These are phyloP conservation scores for Cryptococcus wingfieldii DNA, from an alignment of 1,284 basidiomycete species.

Conservation along the genomic window DNA sequence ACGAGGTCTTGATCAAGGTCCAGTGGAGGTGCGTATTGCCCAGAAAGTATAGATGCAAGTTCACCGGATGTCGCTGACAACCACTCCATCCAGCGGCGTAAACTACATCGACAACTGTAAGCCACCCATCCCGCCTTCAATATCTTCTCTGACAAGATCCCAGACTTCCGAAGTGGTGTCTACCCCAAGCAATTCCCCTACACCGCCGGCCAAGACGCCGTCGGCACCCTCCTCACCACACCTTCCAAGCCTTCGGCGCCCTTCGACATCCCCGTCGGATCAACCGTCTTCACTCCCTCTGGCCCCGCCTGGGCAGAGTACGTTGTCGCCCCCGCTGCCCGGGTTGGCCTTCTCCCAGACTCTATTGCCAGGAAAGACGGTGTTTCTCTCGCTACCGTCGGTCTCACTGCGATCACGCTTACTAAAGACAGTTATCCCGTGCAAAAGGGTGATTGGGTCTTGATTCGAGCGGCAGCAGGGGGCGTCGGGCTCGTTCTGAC, in stretches of 20 bases:
- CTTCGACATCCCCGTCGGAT: conserved; percentile 49
- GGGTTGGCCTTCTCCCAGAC: conserved; percentile 55
- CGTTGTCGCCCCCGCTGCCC: conserved; percentile 61
- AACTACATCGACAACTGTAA: neutral
- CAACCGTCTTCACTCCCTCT: conserved; percentile 53
- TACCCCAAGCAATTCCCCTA: conserved; percentile 62
- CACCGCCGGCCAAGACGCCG: conserved; percentile 70
- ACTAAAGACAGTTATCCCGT: conserved; percentile 74
- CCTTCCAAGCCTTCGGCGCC: conserved; percentile 52
- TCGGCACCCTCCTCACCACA: conserved; percentile 69
- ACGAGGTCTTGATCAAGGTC: conserved; percentile 76
- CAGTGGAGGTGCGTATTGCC: conserved; percentile 31
- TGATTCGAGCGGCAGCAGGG: conserved; percentile 83
- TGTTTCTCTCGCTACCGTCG: conserved; percentile 68
- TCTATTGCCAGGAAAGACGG: conserved; percentile 61
- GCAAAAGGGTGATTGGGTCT: conserved; percentile 55
- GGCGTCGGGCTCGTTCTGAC: conserved; percentile 56
- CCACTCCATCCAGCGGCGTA: neutral
- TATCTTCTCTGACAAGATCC: conserved; percentile 1
- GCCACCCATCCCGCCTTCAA: too few species aligned
- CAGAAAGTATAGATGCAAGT: too few species aligned
- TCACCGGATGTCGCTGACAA: neutral
- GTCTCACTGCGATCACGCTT: conserved; percentile 73
- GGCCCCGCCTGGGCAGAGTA: conserved; percentile 71
- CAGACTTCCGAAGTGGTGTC: conserved; percentile 49